Percentiles rank a stretch among this genome's conserved stretches.
Evolutionary conservation across 31 red algal species (phyloP).

Genomic region (Odonthalia washingtoniensis): DNA sequence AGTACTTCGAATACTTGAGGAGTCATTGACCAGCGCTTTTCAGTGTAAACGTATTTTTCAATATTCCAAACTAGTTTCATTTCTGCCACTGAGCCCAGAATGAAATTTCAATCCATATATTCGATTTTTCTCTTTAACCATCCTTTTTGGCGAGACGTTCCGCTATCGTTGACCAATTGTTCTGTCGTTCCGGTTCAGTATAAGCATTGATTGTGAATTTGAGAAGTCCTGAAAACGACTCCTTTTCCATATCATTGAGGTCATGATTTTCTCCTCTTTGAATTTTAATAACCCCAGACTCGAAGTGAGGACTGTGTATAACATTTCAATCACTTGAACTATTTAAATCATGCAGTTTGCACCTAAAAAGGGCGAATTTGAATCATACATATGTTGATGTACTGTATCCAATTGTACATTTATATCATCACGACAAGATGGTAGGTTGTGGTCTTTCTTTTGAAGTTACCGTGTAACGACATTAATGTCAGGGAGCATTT

Average conservation of each 20-base stretch:
- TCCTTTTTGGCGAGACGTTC: not conserved
- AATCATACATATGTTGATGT: not conserved
- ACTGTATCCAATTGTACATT: not conserved
- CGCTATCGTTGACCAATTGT: not conserved
- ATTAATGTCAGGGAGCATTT: not conserved
- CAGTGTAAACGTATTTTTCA: not conserved
- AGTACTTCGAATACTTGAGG: constrained; percentile 23
- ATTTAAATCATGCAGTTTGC: not conserved
- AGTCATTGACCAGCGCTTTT: not conserved
- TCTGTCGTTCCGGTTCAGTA: not conserved
- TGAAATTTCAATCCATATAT: constrained; percentile 19
- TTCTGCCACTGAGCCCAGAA: no score
- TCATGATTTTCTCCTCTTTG: not conserved
- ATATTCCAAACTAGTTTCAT: constrained; percentile 29
- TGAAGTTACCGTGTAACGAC: not conserved
- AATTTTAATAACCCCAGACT: not conserved
- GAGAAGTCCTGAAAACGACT: not conserved
- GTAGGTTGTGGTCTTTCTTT: not conserved
- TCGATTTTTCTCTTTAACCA: not conserved
- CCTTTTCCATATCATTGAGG: not conserved
- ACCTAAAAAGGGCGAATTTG: not conserved
- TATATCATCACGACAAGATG: not conserved
- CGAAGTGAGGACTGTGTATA: not conserved
- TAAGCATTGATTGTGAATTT: not conserved
- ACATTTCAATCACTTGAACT: not conserved